Percentiles rank a stretch among this genome's conserved stretches.
These are phyloP conservation scores for Plasmodium vivax DNA, from an alignment of 169 alveolate genomes.

Conservation along the genomic window DNA sequence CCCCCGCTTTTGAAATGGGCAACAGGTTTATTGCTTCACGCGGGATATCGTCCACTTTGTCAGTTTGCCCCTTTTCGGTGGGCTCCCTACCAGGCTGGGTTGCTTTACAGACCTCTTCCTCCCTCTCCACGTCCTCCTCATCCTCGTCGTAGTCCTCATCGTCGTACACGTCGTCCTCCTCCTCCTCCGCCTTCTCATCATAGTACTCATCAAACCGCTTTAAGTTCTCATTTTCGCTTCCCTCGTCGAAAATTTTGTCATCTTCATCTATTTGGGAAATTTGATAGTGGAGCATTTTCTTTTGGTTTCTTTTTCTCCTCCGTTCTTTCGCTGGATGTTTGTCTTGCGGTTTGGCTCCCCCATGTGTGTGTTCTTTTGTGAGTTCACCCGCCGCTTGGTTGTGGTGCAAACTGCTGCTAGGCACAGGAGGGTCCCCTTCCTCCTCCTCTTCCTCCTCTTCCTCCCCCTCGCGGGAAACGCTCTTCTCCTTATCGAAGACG, in stretches of 20 bases:
- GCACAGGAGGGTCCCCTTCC: background rate
- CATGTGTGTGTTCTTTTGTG: background rate
- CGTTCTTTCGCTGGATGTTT: slow-evolving; percentile 8
- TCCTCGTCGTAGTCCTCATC: slow-evolving; percentile 48
- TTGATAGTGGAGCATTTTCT: background rate
- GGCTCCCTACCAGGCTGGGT: background rate
- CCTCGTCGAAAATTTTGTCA: slow-evolving; percentile 67
- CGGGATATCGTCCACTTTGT: background rate
- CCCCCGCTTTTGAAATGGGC: background rate
- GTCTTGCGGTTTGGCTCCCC: background rate
- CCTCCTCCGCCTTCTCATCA: slow-evolving; percentile 16
- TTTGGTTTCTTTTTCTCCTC: slow-evolving; percentile 11
- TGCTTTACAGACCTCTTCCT: background rate
- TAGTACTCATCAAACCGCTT: slow-evolving; percentile 22
- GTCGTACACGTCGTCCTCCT: slow-evolving; percentile 8
- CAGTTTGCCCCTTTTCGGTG: background rate
- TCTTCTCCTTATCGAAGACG: slow-evolving; percentile 41
- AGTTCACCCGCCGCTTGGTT: background rate
- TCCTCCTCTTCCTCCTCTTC: slow-evolving; percentile 16
- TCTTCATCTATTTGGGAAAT: slow-evolving; percentile 25
- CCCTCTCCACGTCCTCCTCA: slow-evolving; percentile 7
- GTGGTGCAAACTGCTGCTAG: background rate
- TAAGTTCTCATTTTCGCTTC: slow-evolving; percentile 10
- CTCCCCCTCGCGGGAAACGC: slow-evolving; percentile 21
- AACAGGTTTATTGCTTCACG: background rate